Percentiles rank a stretch among this genome's conserved stretches.
phyloP scores from a whole-genome alignment of 257 asterid species.

The Verbena officinalis region DNA sequence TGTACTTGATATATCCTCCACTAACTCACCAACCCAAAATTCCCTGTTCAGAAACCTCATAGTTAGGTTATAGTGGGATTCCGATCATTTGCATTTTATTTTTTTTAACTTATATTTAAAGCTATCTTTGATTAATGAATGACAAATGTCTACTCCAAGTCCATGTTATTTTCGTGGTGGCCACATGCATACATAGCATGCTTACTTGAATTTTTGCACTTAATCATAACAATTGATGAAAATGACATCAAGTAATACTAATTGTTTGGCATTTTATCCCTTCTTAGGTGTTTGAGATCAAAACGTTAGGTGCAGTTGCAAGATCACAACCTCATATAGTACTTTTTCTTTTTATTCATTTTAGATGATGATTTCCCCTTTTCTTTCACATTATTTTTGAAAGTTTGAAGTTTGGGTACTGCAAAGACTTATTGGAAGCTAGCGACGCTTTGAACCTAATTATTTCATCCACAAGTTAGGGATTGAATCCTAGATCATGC shows the following conservation, averaged over 20 bases:
- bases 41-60: slow-evolving; percentile 6
- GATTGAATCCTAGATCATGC: no score
- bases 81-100: neutral
- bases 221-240: neutral
- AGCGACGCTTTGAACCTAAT: no score
- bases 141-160: slow-evolving; percentile 38
- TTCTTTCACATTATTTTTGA: no score
- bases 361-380: no score
- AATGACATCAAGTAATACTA: neutral
- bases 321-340: no score
- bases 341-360: no score
- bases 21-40: slow-evolving; percentile 23
- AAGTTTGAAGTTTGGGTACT: no score
- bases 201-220: slow-evolving; percentile 30
- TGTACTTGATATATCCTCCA: slow-evolving; percentile 20
- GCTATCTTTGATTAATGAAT: neutral
- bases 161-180: neutral
- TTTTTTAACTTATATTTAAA: neutral
- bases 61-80: slow-evolving; percentile 31
- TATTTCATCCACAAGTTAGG: no score
- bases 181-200: slow-evolving; percentile 32
- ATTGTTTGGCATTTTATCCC: no score
- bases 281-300: no score
- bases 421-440: no score
- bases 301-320: no score